Conservation (phyloP, 164 flowering plant species). For the Chimonanthus praecox region DNA sequence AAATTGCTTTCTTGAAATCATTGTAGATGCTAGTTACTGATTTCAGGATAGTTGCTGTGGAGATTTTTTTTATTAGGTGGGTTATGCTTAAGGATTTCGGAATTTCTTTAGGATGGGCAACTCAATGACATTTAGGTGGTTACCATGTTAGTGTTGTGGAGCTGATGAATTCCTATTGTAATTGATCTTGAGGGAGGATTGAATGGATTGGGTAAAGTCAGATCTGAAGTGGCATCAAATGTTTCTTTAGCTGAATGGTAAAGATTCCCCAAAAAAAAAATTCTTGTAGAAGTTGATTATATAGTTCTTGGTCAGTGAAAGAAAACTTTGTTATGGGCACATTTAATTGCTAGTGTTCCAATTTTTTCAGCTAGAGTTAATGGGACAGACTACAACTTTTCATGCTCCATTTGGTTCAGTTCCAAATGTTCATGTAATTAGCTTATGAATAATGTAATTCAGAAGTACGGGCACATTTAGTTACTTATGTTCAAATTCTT, state of each 20-base stretch:
- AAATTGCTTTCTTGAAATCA: neutral
- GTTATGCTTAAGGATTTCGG: neutral
- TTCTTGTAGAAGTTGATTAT: neutral
- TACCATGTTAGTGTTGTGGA: neutral
- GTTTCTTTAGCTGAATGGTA: too few relatives aligned
- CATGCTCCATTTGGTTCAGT: too few relatives aligned
- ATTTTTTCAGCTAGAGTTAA: too few relatives aligned
- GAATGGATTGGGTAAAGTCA: neutral
- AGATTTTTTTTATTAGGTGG: neutral
- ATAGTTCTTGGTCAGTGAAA: neutral
- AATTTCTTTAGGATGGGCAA: neutral
- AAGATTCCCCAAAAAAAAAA: too few relatives aligned
- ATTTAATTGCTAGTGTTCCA: neutral
- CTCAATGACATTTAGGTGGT: neutral
- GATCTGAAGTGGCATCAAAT: neutral
- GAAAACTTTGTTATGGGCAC: too few relatives aligned
- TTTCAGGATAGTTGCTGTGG: neutral
- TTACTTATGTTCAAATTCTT: too few relatives aligned
- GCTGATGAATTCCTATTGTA: neutral
- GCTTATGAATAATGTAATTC: too few relatives aligned
- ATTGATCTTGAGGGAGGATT: neutral
- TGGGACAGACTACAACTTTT: too few relatives aligned
- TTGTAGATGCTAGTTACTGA: neutral
- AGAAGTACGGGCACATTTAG: too few relatives aligned
- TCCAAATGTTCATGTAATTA: too few relatives aligned